Percentiles rank a stretch among this genome's conserved stretches.
These are phyloP conservation scores for Epichloe brachyelytri DNA, from an alignment of 2,329 filamentous ascomycete genomes.

Conservation along the genomic window DNA sequence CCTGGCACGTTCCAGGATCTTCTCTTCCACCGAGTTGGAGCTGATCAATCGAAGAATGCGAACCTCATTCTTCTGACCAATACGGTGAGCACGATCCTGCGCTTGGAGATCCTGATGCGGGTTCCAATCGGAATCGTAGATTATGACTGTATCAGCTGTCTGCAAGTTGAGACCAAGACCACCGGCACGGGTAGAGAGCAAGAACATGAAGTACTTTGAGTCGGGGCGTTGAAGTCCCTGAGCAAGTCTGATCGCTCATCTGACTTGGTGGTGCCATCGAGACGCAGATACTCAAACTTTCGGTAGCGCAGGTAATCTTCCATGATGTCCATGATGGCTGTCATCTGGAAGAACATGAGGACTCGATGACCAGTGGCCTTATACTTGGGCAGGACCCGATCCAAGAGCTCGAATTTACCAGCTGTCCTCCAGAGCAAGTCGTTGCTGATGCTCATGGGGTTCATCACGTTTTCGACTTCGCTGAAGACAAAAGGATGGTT, in stretches of 20 bases:
- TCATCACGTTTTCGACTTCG: slow-evolving; percentile 96
- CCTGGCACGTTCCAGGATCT: slow-evolving; percentile 91
- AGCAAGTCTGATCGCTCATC: slow-evolving; percentile 91
- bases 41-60: slow-evolving; percentile 92
- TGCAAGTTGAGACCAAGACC: slow-evolving; percentile 94
- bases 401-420: slow-evolving; percentile 93
- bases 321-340: slow-evolving; percentile 99
- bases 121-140: slow-evolving; percentile 99
- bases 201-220: slow-evolving; percentile 93
- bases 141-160: slow-evolving; percentile 97
- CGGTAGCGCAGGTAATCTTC: slow-evolving; percentile 87
- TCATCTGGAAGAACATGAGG: slow-evolving; percentile 99
- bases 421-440: slow-evolving; percentile 90
- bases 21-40: slow-evolving; percentile 94
- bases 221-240: slow-evolving; percentile 73
- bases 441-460: slow-evolving; percentile 76
- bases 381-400: slow-evolving; percentile 89
- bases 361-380: slow-evolving; percentile 83
- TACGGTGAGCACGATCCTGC: slow-evolving; percentile 99
- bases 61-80: slow-evolving; percentile 98
- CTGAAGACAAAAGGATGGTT: slow-evolving; percentile 99
- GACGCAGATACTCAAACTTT: slow-evolving; percentile 72
- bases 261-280: slow-evolving; percentile 94
- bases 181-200: slow-evolving; percentile 96
- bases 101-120: slow-evolving; percentile 98